These are phyloP conservation scores for Rhododendron griersonianum DNA, from an alignment of 148 eudicot genomes.

Conservation along the genomic window DNA sequence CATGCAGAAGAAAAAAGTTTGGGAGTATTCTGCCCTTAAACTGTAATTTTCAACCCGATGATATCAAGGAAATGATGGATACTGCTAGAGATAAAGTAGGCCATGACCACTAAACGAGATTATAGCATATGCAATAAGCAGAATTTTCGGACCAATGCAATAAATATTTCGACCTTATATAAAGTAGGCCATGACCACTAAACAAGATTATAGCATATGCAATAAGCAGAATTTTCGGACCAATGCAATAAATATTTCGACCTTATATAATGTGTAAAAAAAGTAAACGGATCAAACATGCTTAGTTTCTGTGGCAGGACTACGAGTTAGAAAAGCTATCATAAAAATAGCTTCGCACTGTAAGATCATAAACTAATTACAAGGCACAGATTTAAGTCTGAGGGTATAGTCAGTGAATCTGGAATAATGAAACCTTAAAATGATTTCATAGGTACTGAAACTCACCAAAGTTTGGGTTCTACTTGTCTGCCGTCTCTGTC, in stretches of 20 bases:
- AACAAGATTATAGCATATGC: background rate
- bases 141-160: background rate
- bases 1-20: background rate
- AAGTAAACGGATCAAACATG: background rate
- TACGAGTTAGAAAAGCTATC: background rate
- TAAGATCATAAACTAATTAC: background rate
- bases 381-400: background rate
- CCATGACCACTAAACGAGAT: background rate
- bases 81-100: background rate
- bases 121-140: background rate
- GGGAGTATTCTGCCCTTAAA: background rate
- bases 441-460: background rate
- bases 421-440: background rate
- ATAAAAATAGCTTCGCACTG: background rate
- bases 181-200: background rate
- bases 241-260: background rate
- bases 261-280: background rate
- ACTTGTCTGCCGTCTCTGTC: conserved; percentile 22
- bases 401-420: background rate
- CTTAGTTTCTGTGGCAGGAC: background rate
- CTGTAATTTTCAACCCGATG: background rate
- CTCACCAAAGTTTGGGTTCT: conserved; percentile 42
- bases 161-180: background rate
- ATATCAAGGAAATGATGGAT: background rate
- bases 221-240: background rate